phyloP scores from a whole-genome alignment of 2,329 filamentous ascomycete genomes.

The Ophiostoma triangulosporum region DNA sequence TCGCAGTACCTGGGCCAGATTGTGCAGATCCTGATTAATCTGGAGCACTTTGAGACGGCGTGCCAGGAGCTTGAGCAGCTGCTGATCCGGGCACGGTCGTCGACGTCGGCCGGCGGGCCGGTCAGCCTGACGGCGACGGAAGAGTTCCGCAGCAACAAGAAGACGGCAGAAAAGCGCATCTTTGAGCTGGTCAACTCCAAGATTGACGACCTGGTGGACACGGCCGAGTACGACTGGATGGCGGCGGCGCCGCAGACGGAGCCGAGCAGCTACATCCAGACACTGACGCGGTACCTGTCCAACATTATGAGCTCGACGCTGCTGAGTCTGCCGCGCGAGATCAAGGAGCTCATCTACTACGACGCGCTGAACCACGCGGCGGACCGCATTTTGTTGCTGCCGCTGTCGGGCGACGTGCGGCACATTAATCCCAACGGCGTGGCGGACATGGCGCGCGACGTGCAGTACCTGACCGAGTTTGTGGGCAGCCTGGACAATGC shows the following conservation, averaged over 20 bases:
- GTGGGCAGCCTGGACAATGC: conserved; percentile 74
- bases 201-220: conserved; percentile 94
- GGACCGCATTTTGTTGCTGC: conserved; percentile 68
- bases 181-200: conserved; percentile 98
- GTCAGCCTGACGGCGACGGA: conserved; percentile 72
- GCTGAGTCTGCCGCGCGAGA: conserved; percentile 81
- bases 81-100: conserved; percentile 71
- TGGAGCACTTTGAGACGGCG: conserved; percentile 92
- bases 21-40: conserved; percentile 93
- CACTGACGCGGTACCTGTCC: conserved; percentile 78
- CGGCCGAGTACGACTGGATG: conserved; percentile 89
- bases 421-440: conserved; percentile 83
- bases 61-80: conserved; percentile 81
- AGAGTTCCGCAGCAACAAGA: conserved; percentile 79
- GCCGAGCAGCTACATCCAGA: conserved; percentile 90
- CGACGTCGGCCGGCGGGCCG: conserved; percentile 65
- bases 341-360: conserved; percentile 96
- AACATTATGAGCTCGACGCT: conserved; percentile 96
- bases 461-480: conserved; percentile 71
- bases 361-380: conserved; percentile 87
- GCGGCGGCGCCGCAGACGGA: conserved; percentile 48
- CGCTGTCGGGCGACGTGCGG: conserved; percentile 64
- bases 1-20: conserved; percentile 96
- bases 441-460: conserved; percentile 65
- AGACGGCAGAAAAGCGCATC: conserved; percentile 91